Percentiles rank a stretch among this genome's conserved stretches.
Evolutionary conservation across 2,329 filamentous ascomycete species (phyloP).

Genomic region (Fusarium sp.): DNA sequence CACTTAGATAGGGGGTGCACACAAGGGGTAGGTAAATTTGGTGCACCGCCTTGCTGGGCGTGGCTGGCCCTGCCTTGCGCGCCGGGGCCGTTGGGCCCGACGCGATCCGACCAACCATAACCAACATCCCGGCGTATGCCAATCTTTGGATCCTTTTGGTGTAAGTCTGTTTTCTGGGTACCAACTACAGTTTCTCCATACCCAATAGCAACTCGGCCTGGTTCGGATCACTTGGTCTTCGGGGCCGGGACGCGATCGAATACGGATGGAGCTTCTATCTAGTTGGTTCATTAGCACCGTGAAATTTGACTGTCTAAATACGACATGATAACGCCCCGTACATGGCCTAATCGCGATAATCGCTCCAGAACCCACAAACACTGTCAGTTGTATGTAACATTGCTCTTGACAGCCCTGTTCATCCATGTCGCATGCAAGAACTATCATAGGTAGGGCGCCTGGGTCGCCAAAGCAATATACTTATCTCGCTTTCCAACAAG

Average conservation of each 20-base stretch:
- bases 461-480: conserved; percentile 2
- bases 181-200: background rate
- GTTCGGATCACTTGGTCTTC: conserved; percentile 3
- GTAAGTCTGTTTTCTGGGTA: conserved; percentile 19
- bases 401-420: background rate
- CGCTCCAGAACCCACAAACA: conserved; percentile 2
- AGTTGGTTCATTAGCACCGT: background rate
- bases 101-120: conserved; percentile 31
- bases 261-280: conserved; percentile 1
- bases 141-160: conserved; percentile 27
- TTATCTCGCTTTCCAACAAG: background rate
- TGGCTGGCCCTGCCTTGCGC: conserved; percentile 25
- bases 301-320: background rate
- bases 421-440: conserved; percentile 1
- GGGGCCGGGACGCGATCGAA: conserved; percentile 20
- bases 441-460: background rate
- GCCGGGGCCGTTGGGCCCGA: conserved; percentile 36
- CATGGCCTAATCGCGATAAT: background rate
- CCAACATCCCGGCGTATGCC: conserved; percentile 15
- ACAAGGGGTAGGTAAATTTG: background rate
- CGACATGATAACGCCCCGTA: background rate
- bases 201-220: too few relatives aligned
- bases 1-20: conserved; percentile 7
- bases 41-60: conserved; percentile 33
- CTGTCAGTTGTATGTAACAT: background rate